Evolutionary conservation across 805 yeast genomes (phyloP), one percentile per base, ranked within the genome.

Genomic region (Starmerella floricola): DNA sequence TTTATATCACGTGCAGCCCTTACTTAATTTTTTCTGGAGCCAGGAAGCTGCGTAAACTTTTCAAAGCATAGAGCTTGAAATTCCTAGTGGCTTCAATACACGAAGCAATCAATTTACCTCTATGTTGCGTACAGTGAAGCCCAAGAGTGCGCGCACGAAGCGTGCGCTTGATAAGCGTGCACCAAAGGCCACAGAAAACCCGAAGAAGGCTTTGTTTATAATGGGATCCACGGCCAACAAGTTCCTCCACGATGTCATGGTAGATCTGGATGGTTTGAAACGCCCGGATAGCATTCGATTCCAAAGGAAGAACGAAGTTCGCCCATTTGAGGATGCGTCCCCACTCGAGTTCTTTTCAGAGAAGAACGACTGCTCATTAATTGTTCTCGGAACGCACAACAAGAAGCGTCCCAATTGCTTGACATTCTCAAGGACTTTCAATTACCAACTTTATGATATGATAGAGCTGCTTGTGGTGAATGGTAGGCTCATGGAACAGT

Each of bases 101-200:
- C 6, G 21, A 23, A 10, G 26, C 6, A 23, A 23, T 23, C 26
- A 23, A 23, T 23, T 23, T 8, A 6, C 10, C 10, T 10, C 10
- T 6, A 48, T 53, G 54, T 54, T 47, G 63, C 72, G 70, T 60
- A 70, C 34, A 67, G 79, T 34, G 21, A 79, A 85, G 53, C 97
- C 98, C 29, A 87, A 86, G 66, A 91, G 79, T 58, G 95, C 95
- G 41, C 85, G 97, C 58, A 75, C 95, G 42, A 91, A 91, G 67
- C 77, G 98, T 63, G 97, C 95, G 6, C 60, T 87, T 50, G 94
- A 86, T 49, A 80, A 81, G 56, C 79, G 76, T 55, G 95, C 86
- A 55, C 75, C 96, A 40, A 88, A 86, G 64, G 62, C 85, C 36
- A 80, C 80, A 8, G 98, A 91, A 62, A 87, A 91, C 62, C 76